Evolutionary conservation across 345 rosid species (phyloP).

Genomic region (Citrus cavaleriei): DNA sequence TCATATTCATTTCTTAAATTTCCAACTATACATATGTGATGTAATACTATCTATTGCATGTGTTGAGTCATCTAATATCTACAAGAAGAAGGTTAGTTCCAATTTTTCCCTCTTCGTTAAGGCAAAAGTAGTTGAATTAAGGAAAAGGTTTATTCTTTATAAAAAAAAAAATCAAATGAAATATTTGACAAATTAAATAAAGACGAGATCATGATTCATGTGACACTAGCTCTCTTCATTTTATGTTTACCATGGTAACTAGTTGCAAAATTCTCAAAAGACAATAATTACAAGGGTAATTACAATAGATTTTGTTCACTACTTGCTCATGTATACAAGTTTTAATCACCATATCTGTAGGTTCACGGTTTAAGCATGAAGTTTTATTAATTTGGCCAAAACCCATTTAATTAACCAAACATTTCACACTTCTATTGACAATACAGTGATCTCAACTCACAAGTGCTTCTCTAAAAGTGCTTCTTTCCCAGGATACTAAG

Average conservation of each 20-base stretch:
- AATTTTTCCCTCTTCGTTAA: background rate
- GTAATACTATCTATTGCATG: too few species aligned
- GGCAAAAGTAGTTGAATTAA: background rate
- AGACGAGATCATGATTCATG: too few species aligned
- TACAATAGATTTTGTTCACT: background rate
- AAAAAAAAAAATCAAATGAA: too few species aligned
- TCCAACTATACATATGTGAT: background rate
- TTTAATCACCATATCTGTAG: background rate
- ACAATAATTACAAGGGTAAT: background rate
- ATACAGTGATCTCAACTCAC: background rate
- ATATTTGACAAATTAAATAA: background rate
- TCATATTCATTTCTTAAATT: background rate
- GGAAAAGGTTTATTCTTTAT: background rate
- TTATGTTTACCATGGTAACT: background rate
- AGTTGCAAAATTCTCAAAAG: background rate
- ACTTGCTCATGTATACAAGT: background rate
- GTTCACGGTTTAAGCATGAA: background rate
- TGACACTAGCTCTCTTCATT: background rate
- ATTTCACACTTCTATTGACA: background rate
- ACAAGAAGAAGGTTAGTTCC: background rate
- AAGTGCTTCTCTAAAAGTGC: background rate
- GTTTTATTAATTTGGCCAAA: background rate
- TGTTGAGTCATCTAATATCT: background rate
- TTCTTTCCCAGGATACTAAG: background rate
- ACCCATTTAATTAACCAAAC: too few species aligned